Evolutionary conservation across 2,329 filamentous ascomycete species (phyloP).

Genomic region (Ophiostoma perfectum): DNA sequence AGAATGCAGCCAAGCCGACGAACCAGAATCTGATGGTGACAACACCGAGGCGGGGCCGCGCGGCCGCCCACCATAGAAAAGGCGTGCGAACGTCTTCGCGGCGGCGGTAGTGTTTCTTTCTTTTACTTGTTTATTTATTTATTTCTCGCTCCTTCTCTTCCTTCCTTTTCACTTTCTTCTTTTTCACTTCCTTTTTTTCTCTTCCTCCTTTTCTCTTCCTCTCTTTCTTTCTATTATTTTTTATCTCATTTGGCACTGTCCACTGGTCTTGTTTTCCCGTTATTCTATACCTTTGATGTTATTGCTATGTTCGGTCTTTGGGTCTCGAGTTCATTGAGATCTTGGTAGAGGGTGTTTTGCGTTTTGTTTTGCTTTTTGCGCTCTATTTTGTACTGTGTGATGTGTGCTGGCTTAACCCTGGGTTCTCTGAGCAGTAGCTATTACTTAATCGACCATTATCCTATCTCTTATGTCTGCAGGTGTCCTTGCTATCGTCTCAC

Average conservation of each 20-base stretch:
- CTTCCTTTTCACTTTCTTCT: neutral
- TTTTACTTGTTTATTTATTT: neutral
- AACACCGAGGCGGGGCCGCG: constrained; percentile 19
- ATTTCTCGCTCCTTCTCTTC: neutral
- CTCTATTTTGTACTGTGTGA: neutral
- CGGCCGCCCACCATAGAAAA: constrained; percentile 28
- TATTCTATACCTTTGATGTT: constrained; percentile 10
- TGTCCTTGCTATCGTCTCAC: neutral
- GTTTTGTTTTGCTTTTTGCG: neutral
- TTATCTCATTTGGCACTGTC: too few species aligned
- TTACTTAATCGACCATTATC: neutral
- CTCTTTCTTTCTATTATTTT: neutral
- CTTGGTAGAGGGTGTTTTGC: neutral
- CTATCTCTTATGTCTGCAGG: neutral
- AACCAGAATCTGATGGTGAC: constrained; percentile 14
- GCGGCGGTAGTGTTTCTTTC: constrained; percentile 29
- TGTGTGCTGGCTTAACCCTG: neutral
- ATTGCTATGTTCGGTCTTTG: neutral
- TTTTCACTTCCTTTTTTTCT: neutral
- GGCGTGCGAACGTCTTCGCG: constrained; percentile 34
- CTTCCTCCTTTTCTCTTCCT: too few species aligned
- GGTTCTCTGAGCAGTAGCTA: neutral
- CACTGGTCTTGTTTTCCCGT: neutral
- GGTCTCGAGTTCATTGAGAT: neutral
- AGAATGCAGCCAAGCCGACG: neutral